These are phyloP conservation scores for Leucocoprinus sp. DNA, from an alignment of 768 basidiomycete species.

Conservation along the genomic window DNA sequence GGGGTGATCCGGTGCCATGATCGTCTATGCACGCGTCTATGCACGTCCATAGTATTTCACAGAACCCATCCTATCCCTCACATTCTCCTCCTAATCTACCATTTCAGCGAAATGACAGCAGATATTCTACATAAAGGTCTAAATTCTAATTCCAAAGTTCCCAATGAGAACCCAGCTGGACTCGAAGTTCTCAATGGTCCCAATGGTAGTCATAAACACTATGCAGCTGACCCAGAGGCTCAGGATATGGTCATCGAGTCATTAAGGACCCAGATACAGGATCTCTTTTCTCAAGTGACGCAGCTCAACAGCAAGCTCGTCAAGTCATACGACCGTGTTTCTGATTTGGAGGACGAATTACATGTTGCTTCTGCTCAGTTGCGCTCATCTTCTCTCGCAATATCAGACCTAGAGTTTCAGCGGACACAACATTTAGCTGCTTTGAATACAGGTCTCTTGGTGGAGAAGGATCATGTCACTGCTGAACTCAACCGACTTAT, in stretches of 20 bases:
- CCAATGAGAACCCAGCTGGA: background rate
- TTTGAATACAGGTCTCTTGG: conserved; percentile 83
- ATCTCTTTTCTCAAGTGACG: conserved; percentile 84
- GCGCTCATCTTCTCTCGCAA: conserved; percentile 52
- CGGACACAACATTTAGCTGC: conserved; percentile 82
- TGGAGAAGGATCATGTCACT: conserved; percentile 87
- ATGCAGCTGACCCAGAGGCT: conserved; percentile 45
- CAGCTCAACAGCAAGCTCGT: conserved; percentile 92
- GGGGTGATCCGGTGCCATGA: conserved; percentile 5
- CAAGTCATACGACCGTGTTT: conserved; percentile 82
- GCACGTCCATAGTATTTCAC: no score
- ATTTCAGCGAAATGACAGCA: conserved; percentile 12
- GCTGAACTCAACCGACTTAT: conserved; percentile 88
- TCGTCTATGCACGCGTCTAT: no score
- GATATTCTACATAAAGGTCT: conserved; percentile 6
- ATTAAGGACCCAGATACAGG: conserved; percentile 72
- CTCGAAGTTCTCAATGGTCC: conserved; percentile 3
- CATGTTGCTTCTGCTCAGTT: conserved; percentile 57
- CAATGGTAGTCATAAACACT: conserved; percentile 15
- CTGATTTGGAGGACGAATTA: conserved; percentile 86
- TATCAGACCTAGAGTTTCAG: conserved; percentile 78
- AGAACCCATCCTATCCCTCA: conserved; percentile 1
- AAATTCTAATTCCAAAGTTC: background rate
- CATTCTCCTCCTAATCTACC: conserved; percentile 5
- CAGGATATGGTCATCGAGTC: conserved; percentile 79